Evolutionary conservation across 169 alveolate genomes (phyloP), one percentile per base, ranked within the genome.

Genomic region (Plasmodium billcollinsi): DNA sequence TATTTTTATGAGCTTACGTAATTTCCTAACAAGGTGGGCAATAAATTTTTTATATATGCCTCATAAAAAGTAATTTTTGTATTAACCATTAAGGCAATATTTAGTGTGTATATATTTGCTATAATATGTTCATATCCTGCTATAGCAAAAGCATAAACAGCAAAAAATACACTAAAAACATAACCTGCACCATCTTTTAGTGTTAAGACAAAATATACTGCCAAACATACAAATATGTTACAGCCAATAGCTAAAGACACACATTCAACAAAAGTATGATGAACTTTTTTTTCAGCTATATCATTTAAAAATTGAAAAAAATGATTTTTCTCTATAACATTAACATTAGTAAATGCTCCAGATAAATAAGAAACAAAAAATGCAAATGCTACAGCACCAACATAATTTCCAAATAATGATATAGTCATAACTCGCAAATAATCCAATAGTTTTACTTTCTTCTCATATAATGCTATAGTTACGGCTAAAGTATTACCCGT

Each of bases 121-220:
- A 94, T 91, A 15, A 92, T 92, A 52, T 94, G 96, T 69, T 94
- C 96, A 67, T 90, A 92, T 26, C 96, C 96, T 11, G 95, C 96
- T n/a, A 92, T 94, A 56, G 96, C 96, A 75, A 94, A 94, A 18
- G 94, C 85, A 70, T 90, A 76, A 0, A 94, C 94, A 43, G 93
- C 94, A 29, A 88, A 66, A 14, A 92, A 67, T 11, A 88, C 93
- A 24, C 95, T 75, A 21, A 90, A 93, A 49, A 88, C 85, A 12
- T 88, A 18, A 3, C 88, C 94, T 45, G 93, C 73, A 24, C 91
- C 93, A 26, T 80, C 88, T 92, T 70, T 67, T 26, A 83, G 67
- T 1, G 91, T 39, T 14, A 83, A 49, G 11, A 83, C 91, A 26
- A 83, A 83, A 69, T 94, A 94, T 1, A 94, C 95, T 9, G 96